Conservation (phyloP, 371 early-diverging fungal genomes). For the Mortierella sp. region DNA sequence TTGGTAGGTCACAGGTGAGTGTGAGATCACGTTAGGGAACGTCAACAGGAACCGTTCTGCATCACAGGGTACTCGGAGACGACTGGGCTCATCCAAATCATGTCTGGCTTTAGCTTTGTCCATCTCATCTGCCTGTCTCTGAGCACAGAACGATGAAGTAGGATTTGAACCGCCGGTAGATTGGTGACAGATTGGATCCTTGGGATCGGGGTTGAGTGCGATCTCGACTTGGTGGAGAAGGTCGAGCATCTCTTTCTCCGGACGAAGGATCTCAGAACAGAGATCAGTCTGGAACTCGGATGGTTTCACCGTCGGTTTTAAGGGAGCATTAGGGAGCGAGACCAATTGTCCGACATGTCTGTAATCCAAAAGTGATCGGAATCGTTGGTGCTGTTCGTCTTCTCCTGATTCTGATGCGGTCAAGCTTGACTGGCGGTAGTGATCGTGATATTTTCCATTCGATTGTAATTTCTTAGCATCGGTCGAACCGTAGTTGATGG, state of each 20-base stretch:
- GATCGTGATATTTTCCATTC: no score
- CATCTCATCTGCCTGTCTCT: constrained; percentile 14
- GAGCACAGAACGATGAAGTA: neutral
- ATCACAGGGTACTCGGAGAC: constrained; percentile 31
- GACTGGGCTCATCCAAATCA: constrained; percentile 13
- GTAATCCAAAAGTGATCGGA: constrained; percentile 43
- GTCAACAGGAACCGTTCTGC: constrained; percentile 36
- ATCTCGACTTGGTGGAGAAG: constrained; percentile 18
- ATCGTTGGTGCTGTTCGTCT: neutral
- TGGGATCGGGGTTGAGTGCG: neutral
- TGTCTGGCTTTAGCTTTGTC: constrained; percentile 10
- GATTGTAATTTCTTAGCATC: no score
- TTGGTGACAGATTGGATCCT: no score
- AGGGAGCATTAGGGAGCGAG: constrained; percentile 11
- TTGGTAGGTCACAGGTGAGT: constrained; percentile 38
- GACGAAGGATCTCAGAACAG: constrained; percentile 17
- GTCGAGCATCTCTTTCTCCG: constrained; percentile 1
- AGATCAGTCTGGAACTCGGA: constrained; percentile 38
- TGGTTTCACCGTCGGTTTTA: constrained; percentile 25
- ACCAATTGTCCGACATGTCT: constrained; percentile 42
- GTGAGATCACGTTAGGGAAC: constrained; percentile 38
- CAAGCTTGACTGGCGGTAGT: no score
- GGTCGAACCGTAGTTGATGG: constrained; percentile 8
- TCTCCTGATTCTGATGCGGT: no score
- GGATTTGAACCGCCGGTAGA: no score